These are phyloP conservation scores for Lentinula guzmanii DNA, from an alignment of 768 basidiomycete genomes.

Conservation along the genomic window DNA sequence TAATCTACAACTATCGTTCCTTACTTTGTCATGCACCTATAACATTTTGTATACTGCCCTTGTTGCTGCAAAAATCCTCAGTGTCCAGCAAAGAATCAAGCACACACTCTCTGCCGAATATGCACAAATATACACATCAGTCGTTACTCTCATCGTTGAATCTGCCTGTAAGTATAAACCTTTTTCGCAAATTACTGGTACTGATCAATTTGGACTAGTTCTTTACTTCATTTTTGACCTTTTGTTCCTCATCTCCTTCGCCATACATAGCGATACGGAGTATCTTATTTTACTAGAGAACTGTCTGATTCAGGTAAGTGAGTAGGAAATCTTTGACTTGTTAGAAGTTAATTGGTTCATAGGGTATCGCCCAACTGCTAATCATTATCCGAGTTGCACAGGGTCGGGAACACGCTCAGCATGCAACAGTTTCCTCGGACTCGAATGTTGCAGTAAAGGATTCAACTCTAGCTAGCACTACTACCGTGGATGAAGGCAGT, in stretches of 20 bases:
- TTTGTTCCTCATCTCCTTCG: constrained; percentile 21
- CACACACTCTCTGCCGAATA: neutral
- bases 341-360: neutral
- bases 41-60: neutral
- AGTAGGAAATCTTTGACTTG: neutral
- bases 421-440: too few species aligned
- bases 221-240: constrained; percentile 17
- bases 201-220: constrained; percentile 2
- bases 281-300: constrained; percentile 21
- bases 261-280: constrained; percentile 13
- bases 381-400: neutral
- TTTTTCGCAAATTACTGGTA: too few species aligned
- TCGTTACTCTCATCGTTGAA: too few species aligned
- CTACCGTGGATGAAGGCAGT: too few species aligned
- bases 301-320: constrained; percentile 19
- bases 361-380: neutral
- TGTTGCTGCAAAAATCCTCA: neutral
- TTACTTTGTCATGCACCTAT: neutral
- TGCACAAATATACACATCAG: too few species aligned
- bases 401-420: neutral
- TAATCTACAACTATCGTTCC: neutral
- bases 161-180: too few species aligned
- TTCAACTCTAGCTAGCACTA: too few species aligned
- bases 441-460: too few species aligned
- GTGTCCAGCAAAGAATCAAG: neutral